These are phyloP conservation scores for Globisporangium nodosum DNA, from an alignment of 352 stramenopile species.

Conservation along the genomic window DNA sequence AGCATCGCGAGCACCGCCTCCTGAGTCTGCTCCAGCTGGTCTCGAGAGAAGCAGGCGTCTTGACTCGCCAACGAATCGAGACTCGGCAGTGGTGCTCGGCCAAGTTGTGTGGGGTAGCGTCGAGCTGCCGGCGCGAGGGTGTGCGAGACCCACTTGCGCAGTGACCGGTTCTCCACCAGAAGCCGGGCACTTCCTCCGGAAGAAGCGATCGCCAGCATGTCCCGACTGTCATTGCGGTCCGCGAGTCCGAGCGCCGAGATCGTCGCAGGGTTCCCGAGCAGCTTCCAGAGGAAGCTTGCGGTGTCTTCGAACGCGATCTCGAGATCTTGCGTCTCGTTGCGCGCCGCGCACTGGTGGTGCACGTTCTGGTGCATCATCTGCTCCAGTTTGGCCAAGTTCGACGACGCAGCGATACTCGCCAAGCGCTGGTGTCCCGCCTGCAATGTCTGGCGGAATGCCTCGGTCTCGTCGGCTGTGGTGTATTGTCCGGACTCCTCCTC, in stretches of 20 bases:
- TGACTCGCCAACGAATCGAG: background rate
- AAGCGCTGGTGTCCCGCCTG: background rate
- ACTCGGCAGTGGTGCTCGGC: background rate
- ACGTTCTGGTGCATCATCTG: constrained; percentile 48
- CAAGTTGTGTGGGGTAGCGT: constrained; percentile 5
- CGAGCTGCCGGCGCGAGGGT: constrained; percentile 10
- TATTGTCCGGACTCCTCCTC: constrained; percentile 6
- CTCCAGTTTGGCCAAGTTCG: constrained; percentile 35
- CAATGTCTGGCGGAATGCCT: background rate
- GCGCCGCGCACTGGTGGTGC: constrained; percentile 43
- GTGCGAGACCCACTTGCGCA: constrained; percentile 15
- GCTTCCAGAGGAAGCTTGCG: constrained; percentile 2
- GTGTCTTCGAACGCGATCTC: constrained; percentile 11
- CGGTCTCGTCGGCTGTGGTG: background rate
- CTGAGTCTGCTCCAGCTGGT: background rate
- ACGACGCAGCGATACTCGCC: constrained; percentile 25
- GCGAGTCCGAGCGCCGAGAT: constrained; percentile 4
- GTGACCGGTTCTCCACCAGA: constrained; percentile 8
- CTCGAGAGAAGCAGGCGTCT: background rate
- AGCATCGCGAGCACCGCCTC: constrained; percentile 14
- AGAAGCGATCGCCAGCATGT: constrained; percentile 5
- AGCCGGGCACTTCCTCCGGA: background rate
- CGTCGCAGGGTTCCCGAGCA: constrained; percentile 3
- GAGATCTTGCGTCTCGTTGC: constrained; percentile 22
- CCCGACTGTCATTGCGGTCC: background rate